These are phyloP conservation scores for Diaporthe australafricana DNA, from an alignment of 2,329 filamentous ascomycete genomes.

Conservation along the genomic window DNA sequence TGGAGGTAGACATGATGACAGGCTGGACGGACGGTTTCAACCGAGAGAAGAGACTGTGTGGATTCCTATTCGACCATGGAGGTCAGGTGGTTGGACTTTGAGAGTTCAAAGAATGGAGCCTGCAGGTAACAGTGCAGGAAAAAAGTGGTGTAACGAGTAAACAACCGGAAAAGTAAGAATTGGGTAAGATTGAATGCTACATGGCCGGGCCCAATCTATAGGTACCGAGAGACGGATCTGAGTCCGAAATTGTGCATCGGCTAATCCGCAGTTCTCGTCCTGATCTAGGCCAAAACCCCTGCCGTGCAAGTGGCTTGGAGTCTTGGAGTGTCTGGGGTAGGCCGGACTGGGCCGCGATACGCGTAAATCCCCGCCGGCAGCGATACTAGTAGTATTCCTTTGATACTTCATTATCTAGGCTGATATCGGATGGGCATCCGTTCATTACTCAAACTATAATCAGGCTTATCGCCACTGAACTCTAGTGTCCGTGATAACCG, in stretches of 20 bases:
- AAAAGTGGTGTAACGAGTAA: background rate
- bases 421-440: slow-evolving; percentile 7
- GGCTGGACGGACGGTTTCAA: no score
- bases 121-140: background rate
- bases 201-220: background rate
- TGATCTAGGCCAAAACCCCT: background rate
- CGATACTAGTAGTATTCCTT: background rate
- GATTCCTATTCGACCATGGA: background rate
- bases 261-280: slow-evolving; percentile 6
- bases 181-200: background rate
- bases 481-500: background rate
- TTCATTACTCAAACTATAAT: background rate
- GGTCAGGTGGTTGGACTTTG: background rate
- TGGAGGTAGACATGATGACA: background rate
- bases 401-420: background rate
- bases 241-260: slow-evolving; percentile 18
- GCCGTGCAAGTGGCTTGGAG: no score
- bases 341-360: background rate
- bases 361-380: background rate
- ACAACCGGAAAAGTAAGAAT: background rate
- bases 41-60: no score
- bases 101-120: background rate
- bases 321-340: background rate
- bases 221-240: background rate
- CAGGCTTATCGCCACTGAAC: slow-evolving; percentile 11